Evolutionary conservation across 177 flowering plant genomes (phyloP).

Genomic region (Vitis hybrid): DNA sequence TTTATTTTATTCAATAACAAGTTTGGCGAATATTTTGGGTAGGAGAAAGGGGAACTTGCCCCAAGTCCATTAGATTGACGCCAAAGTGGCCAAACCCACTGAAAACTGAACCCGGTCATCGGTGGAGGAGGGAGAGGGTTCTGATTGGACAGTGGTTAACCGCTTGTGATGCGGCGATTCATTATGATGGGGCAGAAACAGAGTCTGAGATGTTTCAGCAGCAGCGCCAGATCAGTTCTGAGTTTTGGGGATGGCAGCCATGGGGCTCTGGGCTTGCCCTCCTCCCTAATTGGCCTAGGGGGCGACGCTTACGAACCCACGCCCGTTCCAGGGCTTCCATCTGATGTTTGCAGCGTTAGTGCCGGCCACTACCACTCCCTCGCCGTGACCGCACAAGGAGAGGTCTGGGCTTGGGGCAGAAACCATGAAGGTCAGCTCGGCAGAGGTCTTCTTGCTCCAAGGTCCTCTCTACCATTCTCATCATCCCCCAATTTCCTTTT

Average conservation of each 20-base stretch:
- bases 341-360: conserved; percentile 43
- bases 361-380: conserved; percentile 97
- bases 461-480: conserved; percentile 30
- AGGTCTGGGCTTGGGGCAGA: conserved; percentile 97
- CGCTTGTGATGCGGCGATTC: too few relatives aligned
- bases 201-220: conserved; percentile 26
- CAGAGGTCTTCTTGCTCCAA: conserved; percentile 45
- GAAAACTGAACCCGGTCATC: too few relatives aligned
- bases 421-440: conserved; percentile 84
- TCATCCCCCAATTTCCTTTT: background rate
- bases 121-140: too few relatives aligned
- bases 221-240: conserved; percentile 45
- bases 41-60: too few relatives aligned
- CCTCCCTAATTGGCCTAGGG: conserved; percentile 43
- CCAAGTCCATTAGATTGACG: too few relatives aligned
- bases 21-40: too few relatives aligned
- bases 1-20: too few relatives aligned
- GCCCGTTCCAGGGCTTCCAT: conserved; percentile 57
- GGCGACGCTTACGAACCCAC: conserved; percentile 86
- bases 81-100: too few relatives aligned
- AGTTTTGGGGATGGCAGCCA: conserved; percentile 95
- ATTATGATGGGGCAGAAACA: background rate
- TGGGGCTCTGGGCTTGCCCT: conserved; percentile 75
- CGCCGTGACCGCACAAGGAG: conserved; percentile 71
- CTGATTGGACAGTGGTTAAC: too few relatives aligned